Evolutionary conservation across 306 rosid species (phyloP).

Genomic region (Betula pendula): DNA sequence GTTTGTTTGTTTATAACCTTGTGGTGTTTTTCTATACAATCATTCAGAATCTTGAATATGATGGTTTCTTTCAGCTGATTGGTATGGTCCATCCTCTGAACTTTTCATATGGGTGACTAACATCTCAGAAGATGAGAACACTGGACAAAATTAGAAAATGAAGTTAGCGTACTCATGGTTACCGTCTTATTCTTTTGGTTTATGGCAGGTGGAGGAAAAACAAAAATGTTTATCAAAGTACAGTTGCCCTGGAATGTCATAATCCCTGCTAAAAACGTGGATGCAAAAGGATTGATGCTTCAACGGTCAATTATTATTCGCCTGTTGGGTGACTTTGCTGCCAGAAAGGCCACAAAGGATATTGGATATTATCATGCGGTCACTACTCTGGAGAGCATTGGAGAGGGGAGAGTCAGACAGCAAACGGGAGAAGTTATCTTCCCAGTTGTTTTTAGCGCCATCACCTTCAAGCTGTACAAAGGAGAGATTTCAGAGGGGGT

Average conservation of each 20-base stretch:
- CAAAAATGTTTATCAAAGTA: constrained; percentile 68
- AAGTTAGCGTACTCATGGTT: constrained; percentile 9
- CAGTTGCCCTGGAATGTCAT: constrained; percentile 77
- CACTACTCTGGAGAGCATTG: constrained; percentile 65
- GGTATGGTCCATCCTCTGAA: not conserved
- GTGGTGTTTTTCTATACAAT: not conserved
- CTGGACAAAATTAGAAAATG: not conserved
- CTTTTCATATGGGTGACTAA: not conserved
- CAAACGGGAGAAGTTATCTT: constrained; percentile 79
- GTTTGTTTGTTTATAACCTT: not conserved
- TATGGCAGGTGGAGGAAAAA: constrained; percentile 27
- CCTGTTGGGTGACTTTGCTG: constrained; percentile 65
- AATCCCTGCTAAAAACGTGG: constrained; percentile 65
- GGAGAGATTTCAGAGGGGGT: constrained; percentile 83
- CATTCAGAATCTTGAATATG: not conserved
- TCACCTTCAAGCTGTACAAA: constrained; percentile 72
- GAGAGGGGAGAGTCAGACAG: constrained; percentile 82
- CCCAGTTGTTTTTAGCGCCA: constrained; percentile 63
- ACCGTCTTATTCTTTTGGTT: constrained; percentile 23
- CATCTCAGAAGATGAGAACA: not conserved
- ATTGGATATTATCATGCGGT: constrained; percentile 74
- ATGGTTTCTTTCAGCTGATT: not conserved
- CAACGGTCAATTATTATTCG: constrained; percentile 58
- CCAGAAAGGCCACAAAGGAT: constrained; percentile 70
- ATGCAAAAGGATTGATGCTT: constrained; percentile 64